Conservation (phyloP, 306 rosid genomes). For the Cucumis sativus region DNA sequence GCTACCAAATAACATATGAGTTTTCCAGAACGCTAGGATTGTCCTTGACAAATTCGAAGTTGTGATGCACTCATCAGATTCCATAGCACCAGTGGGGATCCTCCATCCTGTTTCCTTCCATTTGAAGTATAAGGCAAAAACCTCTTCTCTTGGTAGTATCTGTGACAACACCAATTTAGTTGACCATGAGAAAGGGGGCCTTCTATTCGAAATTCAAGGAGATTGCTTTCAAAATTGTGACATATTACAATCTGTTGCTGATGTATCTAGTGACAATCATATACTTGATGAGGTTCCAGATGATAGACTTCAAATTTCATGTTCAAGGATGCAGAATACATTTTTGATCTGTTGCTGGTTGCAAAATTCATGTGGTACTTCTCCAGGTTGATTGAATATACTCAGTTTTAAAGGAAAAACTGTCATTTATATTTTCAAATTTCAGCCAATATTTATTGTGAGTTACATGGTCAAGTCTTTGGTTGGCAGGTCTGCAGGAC, state of each 20-base stretch:
- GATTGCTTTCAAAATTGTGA: conserved; percentile 32
- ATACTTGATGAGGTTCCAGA: conserved; percentile 19
- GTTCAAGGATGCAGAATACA: conserved; percentile 39
- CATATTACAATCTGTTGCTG: conserved; percentile 25
- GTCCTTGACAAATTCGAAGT: conserved; percentile 68
- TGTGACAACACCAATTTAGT: conserved; percentile 22
- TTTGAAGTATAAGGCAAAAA: conserved; percentile 57
- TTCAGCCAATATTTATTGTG: not conserved
- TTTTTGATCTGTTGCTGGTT: conserved; percentile 75
- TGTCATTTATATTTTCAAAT: not conserved
- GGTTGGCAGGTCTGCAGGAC: conserved; percentile 51
- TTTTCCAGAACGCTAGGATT: conserved; percentile 64
- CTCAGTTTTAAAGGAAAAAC: conserved; percentile 3
- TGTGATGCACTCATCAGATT: conserved; percentile 74
- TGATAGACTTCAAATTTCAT: conserved; percentile 51
- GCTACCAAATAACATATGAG: conserved; percentile 4
- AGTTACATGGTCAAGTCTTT: conserved; percentile 9
- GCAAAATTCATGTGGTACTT: conserved; percentile 43
- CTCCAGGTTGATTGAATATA: conserved; percentile 21
- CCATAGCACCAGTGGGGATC: conserved; percentile 85
- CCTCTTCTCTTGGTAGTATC: conserved; percentile 15
- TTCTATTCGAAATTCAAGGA: conserved; percentile 52
- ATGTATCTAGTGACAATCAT: conserved; percentile 24
- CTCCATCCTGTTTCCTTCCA: conserved; percentile 82
- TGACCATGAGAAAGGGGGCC: conserved; percentile 28